Percentiles rank a stretch among this genome's conserved stretches.
These are phyloP conservation scores for Carex cristatella DNA, from an alignment of 176 grass and related monocot species.

Conservation along the genomic window DNA sequence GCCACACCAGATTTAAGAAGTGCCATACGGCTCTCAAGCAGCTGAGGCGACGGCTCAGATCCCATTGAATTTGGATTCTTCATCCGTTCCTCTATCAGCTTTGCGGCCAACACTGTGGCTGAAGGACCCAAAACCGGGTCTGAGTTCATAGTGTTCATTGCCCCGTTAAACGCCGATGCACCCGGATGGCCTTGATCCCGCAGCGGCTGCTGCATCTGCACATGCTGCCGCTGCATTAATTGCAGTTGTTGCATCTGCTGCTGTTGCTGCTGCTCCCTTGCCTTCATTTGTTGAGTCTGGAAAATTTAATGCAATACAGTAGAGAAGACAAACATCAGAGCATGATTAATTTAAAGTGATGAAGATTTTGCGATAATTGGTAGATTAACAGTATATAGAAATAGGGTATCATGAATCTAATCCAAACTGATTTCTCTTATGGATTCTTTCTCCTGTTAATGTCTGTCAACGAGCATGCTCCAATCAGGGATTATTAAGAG, in stretches of 20 bases:
- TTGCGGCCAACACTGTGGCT: slow-evolving; percentile 55
- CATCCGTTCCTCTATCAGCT: slow-evolving; percentile 63
- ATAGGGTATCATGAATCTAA: background rate
- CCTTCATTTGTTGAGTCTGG: slow-evolving; percentile 47
- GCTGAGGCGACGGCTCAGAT: slow-evolving; percentile 59
- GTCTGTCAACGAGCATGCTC: too few species aligned
- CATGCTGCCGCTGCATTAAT: slow-evolving; percentile 53
- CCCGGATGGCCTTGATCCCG: slow-evolving; percentile 18
- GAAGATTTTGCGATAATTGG: background rate
- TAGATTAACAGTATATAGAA: background rate
- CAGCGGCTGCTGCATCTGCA: slow-evolving; percentile 31
- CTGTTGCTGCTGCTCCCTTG: slow-evolving; percentile 65
- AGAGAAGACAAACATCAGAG: background rate
- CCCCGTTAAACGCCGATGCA: slow-evolving; percentile 23
- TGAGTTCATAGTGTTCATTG: slow-evolving; percentile 43
- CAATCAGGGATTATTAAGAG: background rate
- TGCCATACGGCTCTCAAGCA: slow-evolving; percentile 54
- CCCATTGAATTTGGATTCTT: slow-evolving; percentile 58
- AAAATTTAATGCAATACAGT: slow-evolving; percentile 8
- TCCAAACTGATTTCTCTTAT: background rate
- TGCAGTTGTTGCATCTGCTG: slow-evolving; percentile 53
- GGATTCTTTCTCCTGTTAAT: background rate
- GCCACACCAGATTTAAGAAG: slow-evolving; percentile 54
- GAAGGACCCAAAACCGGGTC: slow-evolving; percentile 44
- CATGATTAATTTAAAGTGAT: background rate